phyloP scores from a whole-genome alignment of 2,329 filamentous ascomycete species.

The Hymenotorrendiella dingleyae region DNA sequence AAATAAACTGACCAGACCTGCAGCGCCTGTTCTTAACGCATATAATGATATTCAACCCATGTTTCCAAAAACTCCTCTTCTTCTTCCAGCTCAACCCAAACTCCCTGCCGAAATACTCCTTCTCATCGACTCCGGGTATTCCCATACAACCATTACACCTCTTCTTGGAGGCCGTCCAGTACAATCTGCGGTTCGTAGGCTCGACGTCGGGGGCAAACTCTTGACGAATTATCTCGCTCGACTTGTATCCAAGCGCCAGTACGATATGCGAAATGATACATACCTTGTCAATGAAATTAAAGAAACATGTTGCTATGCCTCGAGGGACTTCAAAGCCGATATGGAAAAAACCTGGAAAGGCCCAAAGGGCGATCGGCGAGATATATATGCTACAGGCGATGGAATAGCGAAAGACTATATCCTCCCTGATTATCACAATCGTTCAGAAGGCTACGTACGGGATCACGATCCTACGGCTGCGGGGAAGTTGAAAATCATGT shows the following conservation, averaged over 20 bases:
- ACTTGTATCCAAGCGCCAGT: constrained; percentile 82
- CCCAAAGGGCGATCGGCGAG: constrained; percentile 52
- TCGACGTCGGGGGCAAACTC: constrained; percentile 89
- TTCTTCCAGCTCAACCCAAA: constrained; percentile 34
- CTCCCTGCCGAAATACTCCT: constrained; percentile 75
- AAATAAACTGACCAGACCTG: background rate
- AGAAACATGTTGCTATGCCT: constrained; percentile 80
- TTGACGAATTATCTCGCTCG: constrained; percentile 91
- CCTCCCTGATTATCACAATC: constrained; percentile 68
- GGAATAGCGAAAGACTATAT: constrained; percentile 85
- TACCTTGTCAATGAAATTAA: constrained; percentile 96
- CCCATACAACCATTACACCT: constrained; percentile 85
- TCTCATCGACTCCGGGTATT: constrained; percentile 87
- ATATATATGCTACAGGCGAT: constrained; percentile 38
- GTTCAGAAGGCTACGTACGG: constrained; percentile 60
- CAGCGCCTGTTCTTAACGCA: constrained; percentile 70
- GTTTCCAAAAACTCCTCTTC: constrained; percentile 53
- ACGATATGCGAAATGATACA: constrained; percentile 91
- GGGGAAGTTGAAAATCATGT: constrained; percentile 41
- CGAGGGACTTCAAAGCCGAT: constrained; percentile 67
- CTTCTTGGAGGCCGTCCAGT: constrained; percentile 75
- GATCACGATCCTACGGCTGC: constrained; percentile 69
- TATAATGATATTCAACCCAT: constrained; percentile 72
- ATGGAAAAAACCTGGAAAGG: constrained; percentile 83
- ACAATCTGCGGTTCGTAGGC: constrained; percentile 72